Evolutionary conservation across 2,329 filamentous ascomycete species (phyloP).

Genomic region (Fulvia fulva): DNA sequence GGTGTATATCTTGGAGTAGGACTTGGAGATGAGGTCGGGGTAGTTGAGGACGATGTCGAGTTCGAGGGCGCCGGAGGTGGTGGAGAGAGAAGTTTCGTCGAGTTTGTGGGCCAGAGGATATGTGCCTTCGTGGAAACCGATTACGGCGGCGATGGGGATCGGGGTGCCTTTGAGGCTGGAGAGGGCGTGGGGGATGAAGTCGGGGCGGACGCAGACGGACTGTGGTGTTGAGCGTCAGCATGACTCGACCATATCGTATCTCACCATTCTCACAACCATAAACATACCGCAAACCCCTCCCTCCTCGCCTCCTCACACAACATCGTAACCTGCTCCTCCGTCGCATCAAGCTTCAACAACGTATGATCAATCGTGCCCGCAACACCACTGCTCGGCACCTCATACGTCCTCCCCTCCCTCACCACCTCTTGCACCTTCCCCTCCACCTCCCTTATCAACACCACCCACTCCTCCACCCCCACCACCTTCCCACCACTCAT

Average conservation of each 20-base stretch:
- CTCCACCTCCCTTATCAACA: slow-evolving; percentile 38
- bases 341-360: slow-evolving; percentile 48
- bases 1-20: slow-evolving; percentile 49
- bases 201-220: slow-evolving; percentile 56
- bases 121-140: slow-evolving; percentile 59
- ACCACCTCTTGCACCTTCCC: slow-evolving; percentile 13
- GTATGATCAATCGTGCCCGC: slow-evolving; percentile 45
- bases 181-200: slow-evolving; percentile 50
- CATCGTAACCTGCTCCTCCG: slow-evolving; percentile 47
- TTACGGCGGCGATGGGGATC: slow-evolving; percentile 54
- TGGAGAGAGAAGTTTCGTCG: slow-evolving; percentile 48
- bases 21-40: slow-evolving; percentile 37
- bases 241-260: background rate
- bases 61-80: slow-evolving; percentile 51
- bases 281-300: slow-evolving; percentile 42
- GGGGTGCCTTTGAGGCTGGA: slow-evolving; percentile 45
- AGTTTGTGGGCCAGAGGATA: slow-evolving; percentile 49
- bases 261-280: background rate
- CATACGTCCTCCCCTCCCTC: slow-evolving; percentile 5
- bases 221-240: slow-evolving; percentile 20
- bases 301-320: slow-evolving; percentile 54
- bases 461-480: slow-evolving; percentile 42
- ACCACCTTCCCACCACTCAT: slow-evolving; percentile 47
- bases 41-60: slow-evolving; percentile 59
- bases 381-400: slow-evolving; percentile 21